A percentile compares a stretch with the other conserved stretches of the same genome.
Evolutionary conservation across 352 stramenopile genomes (phyloP).

Genomic region (Pythium brachiatum): DNA sequence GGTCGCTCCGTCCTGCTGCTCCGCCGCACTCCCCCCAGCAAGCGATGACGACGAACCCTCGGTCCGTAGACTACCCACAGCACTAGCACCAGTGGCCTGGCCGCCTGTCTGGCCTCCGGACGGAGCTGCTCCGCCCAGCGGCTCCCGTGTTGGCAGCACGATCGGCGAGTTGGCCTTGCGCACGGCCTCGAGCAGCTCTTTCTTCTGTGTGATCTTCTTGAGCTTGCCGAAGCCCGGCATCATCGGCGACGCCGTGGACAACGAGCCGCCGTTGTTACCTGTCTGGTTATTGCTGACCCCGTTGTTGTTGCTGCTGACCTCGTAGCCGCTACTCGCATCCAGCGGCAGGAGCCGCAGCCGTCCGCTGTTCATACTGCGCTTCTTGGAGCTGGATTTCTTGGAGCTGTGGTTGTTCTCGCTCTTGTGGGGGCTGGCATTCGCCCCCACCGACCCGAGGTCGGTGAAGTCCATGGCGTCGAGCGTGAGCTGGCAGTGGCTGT

Average conservation of each 20-base stretch:
- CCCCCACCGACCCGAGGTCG: slow-evolving; percentile 46
- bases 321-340: slow-evolving; percentile 35
- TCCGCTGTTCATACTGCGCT: slow-evolving; percentile 35
- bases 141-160: slow-evolving; percentile 48
- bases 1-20: slow-evolving; percentile 28
- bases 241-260: slow-evolving; percentile 16
- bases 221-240: slow-evolving; percentile 36
- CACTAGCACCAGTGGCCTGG: background rate
- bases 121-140: background rate
- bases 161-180: slow-evolving; percentile 72
- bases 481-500: background rate
- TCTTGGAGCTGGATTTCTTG: slow-evolving; percentile 41
- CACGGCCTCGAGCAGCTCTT: slow-evolving; percentile 73
- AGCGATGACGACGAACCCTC: slow-evolving; percentile 19
- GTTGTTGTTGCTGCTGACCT: slow-evolving; percentile 30
- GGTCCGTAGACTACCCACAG: slow-evolving; percentile 7
- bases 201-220: slow-evolving; percentile 75
- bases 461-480: slow-evolving; percentile 36
- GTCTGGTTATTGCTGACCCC: slow-evolving; percentile 27
- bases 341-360: slow-evolving; percentile 54
- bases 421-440: slow-evolving; percentile 29
- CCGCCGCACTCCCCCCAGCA: background rate
- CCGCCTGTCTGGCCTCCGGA: background rate
- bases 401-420: slow-evolving; percentile 25
- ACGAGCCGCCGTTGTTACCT: slow-evolving; percentile 2